Conservation (phyloP, 768 basidiomycete species). For the Macrocybe gigantea region DNA sequence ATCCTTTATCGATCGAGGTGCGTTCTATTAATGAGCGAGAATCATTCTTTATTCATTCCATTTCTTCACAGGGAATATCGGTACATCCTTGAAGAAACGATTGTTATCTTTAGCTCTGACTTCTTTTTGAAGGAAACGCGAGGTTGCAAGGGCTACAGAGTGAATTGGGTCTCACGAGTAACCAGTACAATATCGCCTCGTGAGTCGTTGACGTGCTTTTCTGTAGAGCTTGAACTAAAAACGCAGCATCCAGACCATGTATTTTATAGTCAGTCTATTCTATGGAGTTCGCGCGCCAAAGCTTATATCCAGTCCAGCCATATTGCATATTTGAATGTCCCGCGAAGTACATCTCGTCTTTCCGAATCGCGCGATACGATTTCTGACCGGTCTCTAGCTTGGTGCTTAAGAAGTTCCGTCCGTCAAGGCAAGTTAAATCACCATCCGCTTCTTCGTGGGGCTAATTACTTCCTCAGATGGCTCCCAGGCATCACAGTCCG, state of each 20-base stretch:
- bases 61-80: slow-evolving; percentile 44
- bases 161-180: slow-evolving; percentile 50
- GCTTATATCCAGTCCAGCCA: slow-evolving; percentile 26
- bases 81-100: slow-evolving; percentile 19
- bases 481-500: slow-evolving; percentile 59
- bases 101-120: background rate
- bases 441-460: background rate
- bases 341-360: slow-evolving; percentile 44
- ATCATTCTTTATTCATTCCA: too few relatives aligned
- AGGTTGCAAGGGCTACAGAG: slow-evolving; percentile 55
- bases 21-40: slow-evolving; percentile 4
- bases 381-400: slow-evolving; percentile 24
- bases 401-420: slow-evolving; percentile 57
- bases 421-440: slow-evolving; percentile 41
- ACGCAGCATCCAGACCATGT: slow-evolving; percentile 49
- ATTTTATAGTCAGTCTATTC: slow-evolving; percentile 49
- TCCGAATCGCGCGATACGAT: background rate
- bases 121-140: slow-evolving; percentile 45
- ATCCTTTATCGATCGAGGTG: slow-evolving; percentile 61
- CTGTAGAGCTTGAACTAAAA: background rate
- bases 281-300: background rate
- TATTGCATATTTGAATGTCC: slow-evolving; percentile 67
- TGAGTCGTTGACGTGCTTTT: slow-evolving; percentile 17
- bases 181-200: slow-evolving; percentile 66
- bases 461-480: slow-evolving; percentile 34